Conservation (phyloP, 2,329 filamentous ascomycete species). For the Ascochyta viciae-villosae region DNA sequence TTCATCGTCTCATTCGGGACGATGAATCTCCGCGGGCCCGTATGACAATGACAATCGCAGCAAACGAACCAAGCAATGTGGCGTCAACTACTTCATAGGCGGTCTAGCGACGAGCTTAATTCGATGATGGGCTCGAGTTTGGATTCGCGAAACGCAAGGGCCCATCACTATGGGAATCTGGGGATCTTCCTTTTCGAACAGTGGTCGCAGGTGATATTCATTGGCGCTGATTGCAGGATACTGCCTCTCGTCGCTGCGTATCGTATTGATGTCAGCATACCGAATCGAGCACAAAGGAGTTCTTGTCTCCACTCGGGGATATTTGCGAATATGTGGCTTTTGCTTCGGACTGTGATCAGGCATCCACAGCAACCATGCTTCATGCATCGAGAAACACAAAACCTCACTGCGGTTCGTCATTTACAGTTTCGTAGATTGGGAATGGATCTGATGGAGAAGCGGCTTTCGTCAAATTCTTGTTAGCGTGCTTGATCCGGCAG, state of each 20-base stretch:
- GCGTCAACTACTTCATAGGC: neutral
- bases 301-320: neutral
- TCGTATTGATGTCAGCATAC: neutral
- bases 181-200: neutral
- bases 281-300: neutral
- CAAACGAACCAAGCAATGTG: neutral
- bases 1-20: neutral
- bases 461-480: neutral
- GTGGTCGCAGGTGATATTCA: neutral
- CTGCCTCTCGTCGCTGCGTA: neutral
- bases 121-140: neutral
- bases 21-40: neutral
- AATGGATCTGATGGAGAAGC: neutral
- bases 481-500: neutral
- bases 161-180: neutral
- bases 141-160: neutral
- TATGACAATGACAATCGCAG: neutral
- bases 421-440: no score
- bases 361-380: no score
- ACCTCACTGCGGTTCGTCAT: neutral
- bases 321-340: neutral
- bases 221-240: neutral
- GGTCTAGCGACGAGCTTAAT: neutral
- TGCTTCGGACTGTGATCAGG: no score
- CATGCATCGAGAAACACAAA: neutral